phyloP scores from a whole-genome alignment of 2,329 filamentous ascomycete genomes.

The Colletotrichum spinosum region DNA sequence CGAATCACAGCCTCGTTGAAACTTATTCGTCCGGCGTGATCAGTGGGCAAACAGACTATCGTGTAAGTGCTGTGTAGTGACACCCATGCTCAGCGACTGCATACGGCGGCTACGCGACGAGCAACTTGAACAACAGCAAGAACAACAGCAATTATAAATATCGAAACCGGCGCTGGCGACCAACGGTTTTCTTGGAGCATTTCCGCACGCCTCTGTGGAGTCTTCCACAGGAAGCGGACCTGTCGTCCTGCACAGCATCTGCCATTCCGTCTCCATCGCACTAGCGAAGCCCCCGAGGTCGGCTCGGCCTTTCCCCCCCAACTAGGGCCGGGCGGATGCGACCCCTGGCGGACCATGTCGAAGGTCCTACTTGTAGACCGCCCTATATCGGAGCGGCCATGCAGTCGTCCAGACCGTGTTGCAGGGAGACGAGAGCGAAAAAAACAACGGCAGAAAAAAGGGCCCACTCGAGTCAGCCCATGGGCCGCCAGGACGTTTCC shows the following conservation, averaged over 20 bases:
- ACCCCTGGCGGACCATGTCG: constrained; percentile 24
- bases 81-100: constrained; percentile 9
- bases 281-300: constrained; percentile 34
- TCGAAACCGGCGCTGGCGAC: constrained; percentile 7
- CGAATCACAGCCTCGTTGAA: neutral
- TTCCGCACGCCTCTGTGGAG: constrained; percentile 20
- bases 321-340: constrained; percentile 30
- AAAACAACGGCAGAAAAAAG: constrained; percentile 25
- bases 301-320: constrained; percentile 35
- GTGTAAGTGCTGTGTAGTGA: neutral
- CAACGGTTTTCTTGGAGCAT: neutral
- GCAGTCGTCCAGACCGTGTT: constrained; percentile 15
- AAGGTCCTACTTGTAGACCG: constrained; percentile 14
- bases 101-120: constrained; percentile 4
- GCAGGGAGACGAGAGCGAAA: constrained; percentile 9
- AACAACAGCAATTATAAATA: constrained; percentile 23
- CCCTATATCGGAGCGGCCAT: constrained; percentile 38
- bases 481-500: constrained; percentile 20
- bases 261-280: constrained; percentile 18
- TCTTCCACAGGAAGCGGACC: constrained; percentile 24
- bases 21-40: too few species aligned
- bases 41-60: too few species aligned
- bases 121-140: constrained; percentile 20
- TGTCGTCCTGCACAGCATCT: constrained; percentile 20
- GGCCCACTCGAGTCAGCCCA: constrained; percentile 37